Evolutionary conservation across 225 moss, liverwort and hornwort species (phyloP).

Genomic region (Polytrichum commune): DNA sequence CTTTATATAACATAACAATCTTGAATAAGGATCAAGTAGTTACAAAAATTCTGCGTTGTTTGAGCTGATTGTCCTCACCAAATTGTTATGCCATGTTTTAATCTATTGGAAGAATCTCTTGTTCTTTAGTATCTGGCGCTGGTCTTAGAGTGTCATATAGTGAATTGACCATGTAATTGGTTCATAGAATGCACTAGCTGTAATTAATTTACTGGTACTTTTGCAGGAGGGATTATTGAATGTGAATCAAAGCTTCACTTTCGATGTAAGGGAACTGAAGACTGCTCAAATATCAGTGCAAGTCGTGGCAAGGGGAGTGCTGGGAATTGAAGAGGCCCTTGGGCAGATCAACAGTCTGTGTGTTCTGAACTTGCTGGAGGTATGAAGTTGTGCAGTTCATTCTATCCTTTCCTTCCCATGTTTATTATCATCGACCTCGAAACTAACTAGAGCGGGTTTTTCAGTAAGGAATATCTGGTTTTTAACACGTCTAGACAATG

Average conservation of each 20-base stretch:
- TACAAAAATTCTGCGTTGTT: no score
- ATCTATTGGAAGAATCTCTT: no score
- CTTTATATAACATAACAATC: not conserved
- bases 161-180: no score
- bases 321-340: constrained; percentile 89
- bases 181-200: not conserved
- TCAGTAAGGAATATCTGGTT: no score
- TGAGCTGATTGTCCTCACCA: no score
- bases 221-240: constrained; percentile 52
- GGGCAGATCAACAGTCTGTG: constrained; percentile 59
- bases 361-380: constrained; percentile 65
- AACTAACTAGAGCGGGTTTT: no score
- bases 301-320: constrained; percentile 74
- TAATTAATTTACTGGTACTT: constrained; percentile 24
- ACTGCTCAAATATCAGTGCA: constrained; percentile 67
- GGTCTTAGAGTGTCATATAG: no score
- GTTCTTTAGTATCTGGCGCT: no score
- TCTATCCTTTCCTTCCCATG: no score
- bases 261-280: constrained; percentile 85
- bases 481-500: no score
- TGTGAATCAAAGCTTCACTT: constrained; percentile 86
- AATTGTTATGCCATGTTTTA: no score
- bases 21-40: not conserved
- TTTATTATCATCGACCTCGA: no score
- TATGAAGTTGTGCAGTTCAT: constrained; percentile 22